Conservation (phyloP, 2,329 filamentous ascomycete species). For the Verticillium isaacii region DNA sequence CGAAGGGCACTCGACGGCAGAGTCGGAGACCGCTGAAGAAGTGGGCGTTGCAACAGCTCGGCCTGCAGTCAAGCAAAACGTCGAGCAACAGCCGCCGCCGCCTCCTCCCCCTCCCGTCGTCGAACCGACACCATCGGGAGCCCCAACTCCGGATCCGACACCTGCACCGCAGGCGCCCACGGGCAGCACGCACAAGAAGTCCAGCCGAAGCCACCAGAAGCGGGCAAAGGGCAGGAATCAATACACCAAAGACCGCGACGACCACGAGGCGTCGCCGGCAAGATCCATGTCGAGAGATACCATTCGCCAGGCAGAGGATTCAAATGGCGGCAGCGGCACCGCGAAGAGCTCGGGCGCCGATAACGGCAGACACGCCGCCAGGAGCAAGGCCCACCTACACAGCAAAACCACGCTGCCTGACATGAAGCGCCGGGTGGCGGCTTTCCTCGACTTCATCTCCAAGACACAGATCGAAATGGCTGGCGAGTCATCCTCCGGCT, state of each 20-base stretch:
- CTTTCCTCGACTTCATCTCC: conserved; percentile 85
- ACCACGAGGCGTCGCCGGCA: conserved; percentile 52
- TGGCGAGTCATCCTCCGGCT: conserved; percentile 46
- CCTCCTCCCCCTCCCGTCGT: conserved; percentile 12
- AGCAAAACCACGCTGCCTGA: conserved; percentile 80
- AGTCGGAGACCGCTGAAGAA: conserved; percentile 71
- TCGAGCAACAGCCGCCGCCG: conserved; percentile 21
- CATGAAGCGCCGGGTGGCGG: conserved; percentile 78
- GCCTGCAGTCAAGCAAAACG: conserved; percentile 18
- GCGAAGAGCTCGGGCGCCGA: conserved; percentile 26
- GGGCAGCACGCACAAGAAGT: conserved; percentile 52
- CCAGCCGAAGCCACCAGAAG: conserved; percentile 58
- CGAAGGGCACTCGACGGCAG: conserved; percentile 34
- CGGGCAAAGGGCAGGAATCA: conserved; percentile 73
- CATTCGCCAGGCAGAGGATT: conserved; percentile 35
- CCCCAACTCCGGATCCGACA: conserved; percentile 38
- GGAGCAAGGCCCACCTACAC: conserved; percentile 44
- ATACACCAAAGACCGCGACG: conserved; percentile 73
- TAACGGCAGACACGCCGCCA: conserved; percentile 50
- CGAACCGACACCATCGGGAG: conserved; percentile 28
- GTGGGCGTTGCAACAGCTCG: conserved; percentile 42
- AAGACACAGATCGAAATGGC: conserved; percentile 85
- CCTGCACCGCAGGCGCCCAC: conserved; percentile 33
- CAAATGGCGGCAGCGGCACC: conserved; percentile 21
- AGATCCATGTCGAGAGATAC: conserved; percentile 51